phyloP scores from a whole-genome alignment of 495 filamentous ascomycete species.

The Saxophila tyrrhenica region DNA sequence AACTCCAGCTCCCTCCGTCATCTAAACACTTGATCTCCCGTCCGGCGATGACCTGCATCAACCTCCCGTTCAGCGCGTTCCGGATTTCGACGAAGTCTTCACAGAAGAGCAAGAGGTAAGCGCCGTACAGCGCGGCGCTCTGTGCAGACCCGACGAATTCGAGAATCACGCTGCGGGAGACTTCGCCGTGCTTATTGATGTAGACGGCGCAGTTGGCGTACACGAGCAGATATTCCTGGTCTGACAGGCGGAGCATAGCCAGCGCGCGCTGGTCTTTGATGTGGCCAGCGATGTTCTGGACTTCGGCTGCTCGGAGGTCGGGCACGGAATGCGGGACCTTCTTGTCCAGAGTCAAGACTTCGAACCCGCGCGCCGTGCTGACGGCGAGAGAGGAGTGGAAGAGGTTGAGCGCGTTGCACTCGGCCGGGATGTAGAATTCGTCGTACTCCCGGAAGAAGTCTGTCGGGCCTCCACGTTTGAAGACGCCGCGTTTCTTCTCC shows the following conservation, averaged over 20 bases:
- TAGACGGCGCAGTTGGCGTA: slow-evolving; percentile 96
- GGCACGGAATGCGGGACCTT: slow-evolving; percentile 87
- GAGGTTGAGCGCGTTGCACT: slow-evolving; percentile 88
- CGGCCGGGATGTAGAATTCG: slow-evolving; percentile 97
- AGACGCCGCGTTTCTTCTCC: slow-evolving; percentile 54
- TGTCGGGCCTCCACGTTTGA: slow-evolving; percentile 52
- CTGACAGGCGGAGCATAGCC: slow-evolving; percentile 91
- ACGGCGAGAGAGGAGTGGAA: slow-evolving; percentile 90
- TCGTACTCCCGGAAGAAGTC: slow-evolving; percentile 97
- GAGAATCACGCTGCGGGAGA: slow-evolving; percentile 86
- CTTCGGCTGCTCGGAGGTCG: slow-evolving; percentile 62
- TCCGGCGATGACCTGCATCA: slow-evolving; percentile 89
- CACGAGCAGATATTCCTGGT: slow-evolving; percentile 83
- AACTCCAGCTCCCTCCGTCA: slow-evolving; percentile 51
- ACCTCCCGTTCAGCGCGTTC: slow-evolving; percentile 87
- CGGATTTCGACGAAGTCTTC: slow-evolving; percentile 87
- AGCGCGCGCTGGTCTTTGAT: slow-evolving; percentile 73
- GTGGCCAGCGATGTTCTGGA: slow-evolving; percentile 67
- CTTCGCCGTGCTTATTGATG: slow-evolving; percentile 94
- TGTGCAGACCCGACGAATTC: slow-evolving; percentile 88
- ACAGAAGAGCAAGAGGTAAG: slow-evolving; percentile 49
- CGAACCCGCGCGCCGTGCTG: slow-evolving; percentile 82
- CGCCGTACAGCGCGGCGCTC: slow-evolving; percentile 65
- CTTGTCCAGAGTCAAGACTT: slow-evolving; percentile 92
- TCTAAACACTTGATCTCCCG: slow-evolving; percentile 79